Evolutionary conservation across 257 asterid species (phyloP), one percentile per base, ranked within the genome.

Genomic region (Datura wrightii): DNA sequence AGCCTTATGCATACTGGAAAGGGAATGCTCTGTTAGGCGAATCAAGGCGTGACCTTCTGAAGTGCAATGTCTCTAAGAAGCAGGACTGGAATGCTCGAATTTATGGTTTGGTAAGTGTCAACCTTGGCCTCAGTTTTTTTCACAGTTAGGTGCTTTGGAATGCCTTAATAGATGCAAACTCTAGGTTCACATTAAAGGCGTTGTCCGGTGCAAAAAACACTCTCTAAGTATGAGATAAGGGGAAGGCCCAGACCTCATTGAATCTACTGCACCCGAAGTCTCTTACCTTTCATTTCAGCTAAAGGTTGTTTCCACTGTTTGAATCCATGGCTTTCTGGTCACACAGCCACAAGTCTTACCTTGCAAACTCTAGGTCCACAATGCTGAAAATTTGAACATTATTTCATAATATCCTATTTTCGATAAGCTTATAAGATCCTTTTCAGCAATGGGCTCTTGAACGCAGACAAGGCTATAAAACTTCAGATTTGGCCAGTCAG

Each of bases 1-100:
- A 91, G 82, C 94, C 99, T 46, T 91, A 91, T 80, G 99, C 99
- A n/a, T 95, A 84, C 37, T 95, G 99, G 99, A 93, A 86, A 89
- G 99, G 99, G 9, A 94, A 91, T 69, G 55, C 69, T 13, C 59
- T 37, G 19, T 79, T 94, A 37, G 90, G 97, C 8, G 13, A 3
- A 54, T 88, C 86, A 15, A 87, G 97, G 67, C 85, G 60, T 0
- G 90, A 87, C 11, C 89, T 95, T 84, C 41, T 86, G 3, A 88
- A 87, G 82, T 95, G 99, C 90, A 94, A 95, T 76, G 84, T 76
- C 81, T 86, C 97, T 1, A 74, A 84, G 15, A 88, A 83, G 52
- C 87, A 89, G 53, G 94, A 92, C 42, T 90, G 89, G 91, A 91
- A 90, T 79, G 93, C 97, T 83, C 87, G 89, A 60, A 86, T 96